phyloP scores from a whole-genome alignment of 2,329 filamentous ascomycete genomes.

The Chrysoporthe deuterocubensis region DNA sequence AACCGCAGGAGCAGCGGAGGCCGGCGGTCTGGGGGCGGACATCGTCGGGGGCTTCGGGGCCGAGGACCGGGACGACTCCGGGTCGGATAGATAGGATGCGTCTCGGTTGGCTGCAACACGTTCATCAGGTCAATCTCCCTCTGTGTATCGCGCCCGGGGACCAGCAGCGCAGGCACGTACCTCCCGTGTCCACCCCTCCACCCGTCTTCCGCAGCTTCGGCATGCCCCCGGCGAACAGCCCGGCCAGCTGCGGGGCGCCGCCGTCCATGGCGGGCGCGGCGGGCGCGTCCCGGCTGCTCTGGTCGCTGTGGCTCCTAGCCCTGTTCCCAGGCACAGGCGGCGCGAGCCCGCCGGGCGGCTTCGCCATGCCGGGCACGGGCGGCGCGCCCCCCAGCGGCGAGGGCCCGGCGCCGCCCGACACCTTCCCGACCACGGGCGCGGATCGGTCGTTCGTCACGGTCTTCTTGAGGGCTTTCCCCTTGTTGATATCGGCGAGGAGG shows the following conservation, averaged over 20 bases:
- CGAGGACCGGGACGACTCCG: slow-evolving; percentile 61
- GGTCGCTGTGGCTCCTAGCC: slow-evolving; percentile 84
- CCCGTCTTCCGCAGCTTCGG: slow-evolving; percentile 90
- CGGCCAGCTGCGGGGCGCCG: slow-evolving; percentile 79
- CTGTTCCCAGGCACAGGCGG: slow-evolving; percentile 74
- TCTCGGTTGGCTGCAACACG: slow-evolving; percentile 59
- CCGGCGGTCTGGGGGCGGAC: slow-evolving; percentile 64
- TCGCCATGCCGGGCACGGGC: slow-evolving; percentile 70
- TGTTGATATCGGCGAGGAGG: slow-evolving; percentile 83
- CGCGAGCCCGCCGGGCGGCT: slow-evolving; percentile 66
- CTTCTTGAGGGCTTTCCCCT: slow-evolving; percentile 81
- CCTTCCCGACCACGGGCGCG: slow-evolving; percentile 69
- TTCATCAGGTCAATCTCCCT: slow-evolving; percentile 30
- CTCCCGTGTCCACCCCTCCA: slow-evolving; percentile 77
- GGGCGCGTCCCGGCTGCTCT: slow-evolving; percentile 51
- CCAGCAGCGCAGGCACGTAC: slow-evolving; percentile 37
- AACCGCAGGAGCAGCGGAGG: slow-evolving; percentile 60
- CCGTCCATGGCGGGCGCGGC: slow-evolving; percentile 52
- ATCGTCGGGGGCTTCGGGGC: slow-evolving; percentile 57
- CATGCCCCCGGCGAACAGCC: slow-evolving; percentile 92
- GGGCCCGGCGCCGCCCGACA: slow-evolving; percentile 59
- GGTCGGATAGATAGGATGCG: slow-evolving; percentile 79
- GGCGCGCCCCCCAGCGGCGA: slow-evolving; percentile 75
- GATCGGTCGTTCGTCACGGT: slow-evolving; percentile 91
- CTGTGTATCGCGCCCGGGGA: neutral